Conservation (phyloP, 768 basidiomycete genomes). For the Crepidotus variabilis region DNA sequence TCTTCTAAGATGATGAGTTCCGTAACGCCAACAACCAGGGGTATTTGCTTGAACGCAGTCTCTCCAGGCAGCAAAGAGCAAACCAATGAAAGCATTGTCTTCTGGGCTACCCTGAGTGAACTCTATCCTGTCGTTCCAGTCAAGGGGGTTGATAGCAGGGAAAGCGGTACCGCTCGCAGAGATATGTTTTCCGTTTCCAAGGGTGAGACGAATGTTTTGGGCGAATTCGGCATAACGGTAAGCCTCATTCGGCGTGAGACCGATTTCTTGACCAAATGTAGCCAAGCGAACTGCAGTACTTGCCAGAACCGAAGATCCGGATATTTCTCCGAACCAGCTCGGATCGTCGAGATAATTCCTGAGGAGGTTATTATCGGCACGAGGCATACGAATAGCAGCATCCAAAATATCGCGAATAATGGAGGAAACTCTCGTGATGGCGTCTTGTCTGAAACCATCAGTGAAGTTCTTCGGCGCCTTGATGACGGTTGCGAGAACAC, state of each 20-base stretch:
- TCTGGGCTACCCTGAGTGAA: constrained; percentile 35
- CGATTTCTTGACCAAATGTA: constrained; percentile 18
- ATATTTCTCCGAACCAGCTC: constrained; percentile 34
- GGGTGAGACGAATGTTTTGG: constrained; percentile 20
- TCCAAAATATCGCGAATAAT: constrained; percentile 35
- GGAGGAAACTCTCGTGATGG: constrained; percentile 22
- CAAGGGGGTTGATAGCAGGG: constrained; percentile 35
- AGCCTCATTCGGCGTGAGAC: constrained; percentile 6
- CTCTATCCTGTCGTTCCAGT: constrained; percentile 26
- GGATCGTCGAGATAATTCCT: constrained; percentile 32
- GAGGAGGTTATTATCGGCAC: constrained; percentile 23
- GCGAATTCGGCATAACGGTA: constrained; percentile 21
- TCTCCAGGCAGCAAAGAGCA: constrained; percentile 37
- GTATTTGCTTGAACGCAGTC: constrained; percentile 20
- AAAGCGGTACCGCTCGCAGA: constrained; percentile 26
- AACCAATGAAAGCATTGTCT: constrained; percentile 32
- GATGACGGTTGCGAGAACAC: constrained; percentile 46
- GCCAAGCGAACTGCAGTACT: constrained; percentile 31
- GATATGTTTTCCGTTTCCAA: constrained; percentile 24
- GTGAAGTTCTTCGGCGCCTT: constrained; percentile 29
- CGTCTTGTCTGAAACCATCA: constrained; percentile 7
- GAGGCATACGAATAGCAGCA: constrained; percentile 23
- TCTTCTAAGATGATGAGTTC: too few species aligned
- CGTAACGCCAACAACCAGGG: constrained; percentile 7
- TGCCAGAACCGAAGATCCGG: constrained; percentile 32